A percentile compares a stretch with the other conserved stretches of the same genome.
phyloP scores from a whole-genome alignment of 1,284 basidiomycete species.

The Sphaerobolus stellatus region DNA sequence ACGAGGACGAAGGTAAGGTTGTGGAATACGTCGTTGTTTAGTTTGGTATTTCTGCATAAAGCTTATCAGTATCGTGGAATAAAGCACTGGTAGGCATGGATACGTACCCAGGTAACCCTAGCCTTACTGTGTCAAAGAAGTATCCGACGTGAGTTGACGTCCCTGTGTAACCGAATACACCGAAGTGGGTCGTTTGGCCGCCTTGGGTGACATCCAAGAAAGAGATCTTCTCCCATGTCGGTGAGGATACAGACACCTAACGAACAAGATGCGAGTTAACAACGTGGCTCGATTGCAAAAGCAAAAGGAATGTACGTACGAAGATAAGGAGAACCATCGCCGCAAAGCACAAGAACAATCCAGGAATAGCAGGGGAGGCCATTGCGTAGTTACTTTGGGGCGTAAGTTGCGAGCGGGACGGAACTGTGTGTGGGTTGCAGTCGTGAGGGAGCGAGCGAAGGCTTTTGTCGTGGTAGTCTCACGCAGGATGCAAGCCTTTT shows the following conservation, averaged over 20 bases:
- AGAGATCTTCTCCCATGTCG: conserved; percentile 69
- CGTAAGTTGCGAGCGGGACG: no score
- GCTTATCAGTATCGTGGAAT: conserved; percentile 3
- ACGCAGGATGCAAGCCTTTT: no score
- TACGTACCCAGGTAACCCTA: conserved; percentile 22
- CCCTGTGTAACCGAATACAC: conserved; percentile 77
- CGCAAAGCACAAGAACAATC: conserved; percentile 53
- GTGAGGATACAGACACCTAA: conserved; percentile 44
- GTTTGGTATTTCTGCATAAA: conserved; percentile 24
- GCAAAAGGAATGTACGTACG: conserved; percentile 40
- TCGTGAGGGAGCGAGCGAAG: no score
- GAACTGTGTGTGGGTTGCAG: no score
- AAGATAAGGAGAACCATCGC: conserved; percentile 69
- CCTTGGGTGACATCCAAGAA: conserved; percentile 59
- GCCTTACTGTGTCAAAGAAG: conserved; percentile 39
- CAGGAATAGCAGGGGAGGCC: conserved; percentile 39
- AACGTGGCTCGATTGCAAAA: background rate
- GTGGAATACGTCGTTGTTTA: conserved; percentile 56
- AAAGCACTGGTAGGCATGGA: background rate
- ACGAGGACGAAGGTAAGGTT: conserved; percentile 73
- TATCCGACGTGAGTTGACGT: conserved; percentile 55
- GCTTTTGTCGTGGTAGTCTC: no score
- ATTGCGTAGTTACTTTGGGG: conserved; percentile 4
- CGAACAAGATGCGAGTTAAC: background rate
- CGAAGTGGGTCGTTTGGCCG: conserved; percentile 50